A percentile compares a stretch with the other conserved stretches of the same genome.
These are phyloP conservation scores for Gossypium gossypioides DNA, from an alignment of 441 rosid species.

Conservation along the genomic window DNA sequence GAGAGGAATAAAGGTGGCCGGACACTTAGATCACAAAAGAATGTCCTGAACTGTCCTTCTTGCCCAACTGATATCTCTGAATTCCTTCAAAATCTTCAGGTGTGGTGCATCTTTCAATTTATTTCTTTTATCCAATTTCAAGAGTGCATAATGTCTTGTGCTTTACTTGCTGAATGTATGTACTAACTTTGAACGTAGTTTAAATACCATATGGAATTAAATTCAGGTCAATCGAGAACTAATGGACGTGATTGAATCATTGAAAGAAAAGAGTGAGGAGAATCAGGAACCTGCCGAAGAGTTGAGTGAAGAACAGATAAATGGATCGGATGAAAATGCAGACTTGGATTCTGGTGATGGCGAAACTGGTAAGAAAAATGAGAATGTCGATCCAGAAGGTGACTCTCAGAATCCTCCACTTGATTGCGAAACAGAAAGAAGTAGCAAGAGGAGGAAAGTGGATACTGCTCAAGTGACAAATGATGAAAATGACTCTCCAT, in stretches of 20 bases:
- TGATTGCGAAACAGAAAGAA: not conserved
- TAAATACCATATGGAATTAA: not conserved
- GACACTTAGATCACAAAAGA: constrained; percentile 36
- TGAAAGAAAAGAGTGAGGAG: constrained; percentile 26
- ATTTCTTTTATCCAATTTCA: not conserved
- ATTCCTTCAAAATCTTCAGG: constrained; percentile 39
- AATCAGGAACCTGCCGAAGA: constrained; percentile 10
- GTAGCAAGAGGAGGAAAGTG: constrained; percentile 15
- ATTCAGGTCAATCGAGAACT: constrained; percentile 49
- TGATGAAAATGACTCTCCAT: constrained; percentile 12
- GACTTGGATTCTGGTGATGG: not conserved
- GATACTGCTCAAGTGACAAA: not conserved
- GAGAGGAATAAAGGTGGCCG: constrained; percentile 42
- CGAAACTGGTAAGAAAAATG: not conserved
- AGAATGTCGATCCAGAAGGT: not conserved
- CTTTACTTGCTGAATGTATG: not conserved
- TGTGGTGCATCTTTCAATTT: constrained; percentile 8
- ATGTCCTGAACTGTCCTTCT: constrained; percentile 40
- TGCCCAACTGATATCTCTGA: constrained; percentile 47
- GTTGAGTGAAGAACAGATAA: constrained; percentile 11
- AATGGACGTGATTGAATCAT: constrained; percentile 39
- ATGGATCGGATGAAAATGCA: constrained; percentile 1
- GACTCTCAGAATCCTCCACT: constrained; percentile 1
- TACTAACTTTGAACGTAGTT: not conserved
- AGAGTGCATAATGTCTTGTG: not conserved